phyloP scores from a whole-genome alignment of 225 moss, liverwort and hornwort species.

The Neckera pumila region DNA sequence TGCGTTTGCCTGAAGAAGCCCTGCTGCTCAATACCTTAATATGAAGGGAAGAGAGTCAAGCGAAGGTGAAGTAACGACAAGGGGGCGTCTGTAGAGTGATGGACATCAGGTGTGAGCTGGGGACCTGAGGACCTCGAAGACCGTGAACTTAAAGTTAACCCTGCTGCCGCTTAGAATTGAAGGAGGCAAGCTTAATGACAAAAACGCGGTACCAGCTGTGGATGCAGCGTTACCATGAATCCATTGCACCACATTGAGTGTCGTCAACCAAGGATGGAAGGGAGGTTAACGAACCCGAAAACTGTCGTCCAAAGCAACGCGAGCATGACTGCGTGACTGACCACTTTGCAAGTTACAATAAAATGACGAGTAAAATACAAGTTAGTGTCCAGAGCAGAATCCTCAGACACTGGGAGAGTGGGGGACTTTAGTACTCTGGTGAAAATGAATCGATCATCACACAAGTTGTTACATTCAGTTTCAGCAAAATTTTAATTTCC shows the following conservation, averaged over 20 bases:
- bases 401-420: not conserved
- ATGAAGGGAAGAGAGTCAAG: not conserved
- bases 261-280: not conserved
- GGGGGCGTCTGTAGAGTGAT: not conserved
- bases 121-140: not conserved
- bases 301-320: not conserved
- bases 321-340: not conserved
- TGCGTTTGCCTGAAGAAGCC: not conserved
- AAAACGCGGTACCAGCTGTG: constrained; percentile 7
- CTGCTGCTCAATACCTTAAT: not conserved
- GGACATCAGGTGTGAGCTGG: not conserved
- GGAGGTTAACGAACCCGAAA: not conserved
- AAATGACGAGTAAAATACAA: not conserved
- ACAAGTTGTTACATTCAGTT: not conserved
- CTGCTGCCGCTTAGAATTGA: not conserved
- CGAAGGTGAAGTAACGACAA: not conserved
- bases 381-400: not conserved
- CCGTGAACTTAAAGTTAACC: not conserved
- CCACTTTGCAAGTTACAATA: not conserved
- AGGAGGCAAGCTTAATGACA: not conserved
- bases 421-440: not conserved
- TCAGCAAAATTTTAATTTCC: not conserved
- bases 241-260: not conserved
- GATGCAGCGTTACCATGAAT: not conserved
- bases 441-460: not conserved